Conservation (phyloP, 306 rosid genomes). For the Pachyrhizus erosus region DNA sequence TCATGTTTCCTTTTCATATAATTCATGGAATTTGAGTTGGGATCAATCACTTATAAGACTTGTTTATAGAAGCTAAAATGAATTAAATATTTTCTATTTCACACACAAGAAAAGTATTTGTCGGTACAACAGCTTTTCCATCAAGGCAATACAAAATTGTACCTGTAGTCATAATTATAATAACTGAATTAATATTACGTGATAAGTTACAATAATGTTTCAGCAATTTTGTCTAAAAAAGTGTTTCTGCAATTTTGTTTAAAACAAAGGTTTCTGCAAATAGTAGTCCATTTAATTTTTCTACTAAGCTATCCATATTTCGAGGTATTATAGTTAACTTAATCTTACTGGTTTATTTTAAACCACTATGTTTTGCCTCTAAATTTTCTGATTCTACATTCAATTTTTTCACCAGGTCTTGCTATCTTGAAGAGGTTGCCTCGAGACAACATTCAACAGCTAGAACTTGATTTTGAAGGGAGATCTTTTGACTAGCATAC, state of each 20-base stretch:
- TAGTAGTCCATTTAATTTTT: neutral
- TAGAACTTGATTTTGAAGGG: constrained; percentile 52
- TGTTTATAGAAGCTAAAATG: neutral
- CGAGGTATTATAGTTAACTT: neutral
- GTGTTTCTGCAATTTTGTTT: neutral
- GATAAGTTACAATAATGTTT: neutral
- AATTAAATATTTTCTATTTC: neutral
- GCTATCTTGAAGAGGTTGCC: constrained; percentile 61
- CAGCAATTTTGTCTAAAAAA: neutral
- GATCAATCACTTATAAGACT: neutral
- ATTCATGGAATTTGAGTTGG: neutral
- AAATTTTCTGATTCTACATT: constrained; percentile 3
- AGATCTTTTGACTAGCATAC: constrained; percentile 28
- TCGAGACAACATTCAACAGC: constrained; percentile 48
- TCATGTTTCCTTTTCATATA: neutral
- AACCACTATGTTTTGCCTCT: neutral
- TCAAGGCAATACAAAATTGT: constrained; percentile 10
- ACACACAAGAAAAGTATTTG: neutral
- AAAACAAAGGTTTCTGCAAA: neutral
- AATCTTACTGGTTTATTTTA: neutral
- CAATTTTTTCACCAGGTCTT: constrained; percentile 52
- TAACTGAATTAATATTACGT: neutral
- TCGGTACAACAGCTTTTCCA: neutral
- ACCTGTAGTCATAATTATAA: neutral
- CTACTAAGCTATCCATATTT: neutral